phyloP scores from a whole-genome alignment of 495 filamentous ascomycete genomes.

The Daldinia caldariorum region DNA sequence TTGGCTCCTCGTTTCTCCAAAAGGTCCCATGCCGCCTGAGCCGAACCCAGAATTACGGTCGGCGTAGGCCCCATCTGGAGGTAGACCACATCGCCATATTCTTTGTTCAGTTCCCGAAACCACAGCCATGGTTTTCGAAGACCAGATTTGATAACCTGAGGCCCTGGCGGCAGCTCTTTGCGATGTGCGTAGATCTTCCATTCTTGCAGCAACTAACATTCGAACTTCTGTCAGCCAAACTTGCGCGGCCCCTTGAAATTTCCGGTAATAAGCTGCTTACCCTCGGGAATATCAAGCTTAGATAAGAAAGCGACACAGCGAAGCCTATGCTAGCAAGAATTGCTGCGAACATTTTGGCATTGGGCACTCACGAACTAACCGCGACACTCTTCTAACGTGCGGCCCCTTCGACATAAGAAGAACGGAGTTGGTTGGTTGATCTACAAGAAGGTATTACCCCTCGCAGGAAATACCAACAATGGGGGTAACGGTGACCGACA shows the following conservation, averaged over 20 bases:
- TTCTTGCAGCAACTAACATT: constrained; percentile 41
- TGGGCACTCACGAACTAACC: not conserved
- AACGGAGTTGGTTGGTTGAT: constrained; percentile 2
- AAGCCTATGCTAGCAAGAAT: constrained; percentile 39
- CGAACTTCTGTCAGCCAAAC: constrained; percentile 1
- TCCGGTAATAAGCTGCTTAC: constrained; percentile 27
- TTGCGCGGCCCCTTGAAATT: not conserved
- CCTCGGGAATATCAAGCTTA: constrained; percentile 41
- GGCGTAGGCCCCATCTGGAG: constrained; percentile 70
- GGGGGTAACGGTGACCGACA: constrained; percentile 6
- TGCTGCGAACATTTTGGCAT: constrained; percentile 23
- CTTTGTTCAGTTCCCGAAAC: constrained; percentile 64
- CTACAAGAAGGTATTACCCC: constrained; percentile 9
- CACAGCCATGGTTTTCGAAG: constrained; percentile 65
- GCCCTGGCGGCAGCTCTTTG: constrained; percentile 48
- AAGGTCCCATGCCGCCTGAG: constrained; percentile 64
- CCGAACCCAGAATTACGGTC: constrained; percentile 71
- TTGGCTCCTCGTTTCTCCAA: constrained; percentile 63
- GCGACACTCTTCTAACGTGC: not conserved
- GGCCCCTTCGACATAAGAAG: not conserved
- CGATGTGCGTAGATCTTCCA: constrained; percentile 49
- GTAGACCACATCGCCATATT: constrained; percentile 68
- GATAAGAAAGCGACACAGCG: constrained; percentile 39
- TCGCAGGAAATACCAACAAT: constrained; percentile 31
- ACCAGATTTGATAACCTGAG: constrained; percentile 48